Evolutionary conservation across 176 grass and related monocot genomes (phyloP), one percentile per base, ranked within the genome.

Genomic region (Musa troglodytarum): DNA sequence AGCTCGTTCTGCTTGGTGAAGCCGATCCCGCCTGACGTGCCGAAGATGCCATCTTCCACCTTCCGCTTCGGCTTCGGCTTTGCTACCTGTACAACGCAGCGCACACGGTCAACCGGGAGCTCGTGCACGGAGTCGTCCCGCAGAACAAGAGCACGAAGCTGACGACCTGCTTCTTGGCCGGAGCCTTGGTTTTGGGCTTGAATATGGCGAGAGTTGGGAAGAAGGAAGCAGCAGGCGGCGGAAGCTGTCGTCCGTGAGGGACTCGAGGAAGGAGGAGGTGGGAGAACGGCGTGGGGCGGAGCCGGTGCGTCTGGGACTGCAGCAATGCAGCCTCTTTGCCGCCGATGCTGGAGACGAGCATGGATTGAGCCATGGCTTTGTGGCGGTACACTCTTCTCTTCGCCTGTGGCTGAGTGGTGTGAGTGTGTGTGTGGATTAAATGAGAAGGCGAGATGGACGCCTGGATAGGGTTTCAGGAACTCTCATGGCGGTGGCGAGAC

Each of bases 1-100:
- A 99, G 88, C 91, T 99, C 96, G 77, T 99, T 99, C 88, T 99
- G 83, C 80, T 99, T 99, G 72, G 96, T 99, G 85, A 99, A 99
- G 16, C 96, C 96, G 74, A 99, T 99, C 28, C 96, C 96, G 3
- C 96, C 96, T 43, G 96, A 99, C 29, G 96, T 99, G 22, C 96
- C 96, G 52, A 99, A 99, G 76, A 99, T 81, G 10, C 96, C 96
- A 73, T 92, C 88, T 81, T 99, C 96, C 0, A 93, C 87, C 85
- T 88, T 77, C 16, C 0, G 9, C 75, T 77, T 87, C 0, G 49
- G 0, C 81, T 90, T 94, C 23, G 82, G 55, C 56, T 83, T 81
- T 28, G 74, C 57, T 53, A 12, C 63, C 81, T 86, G 8, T 23
- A 63, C 8, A 73, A 54, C 2, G 9, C 5, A 50, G 11, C 22